These are phyloP conservation scores for Leccinum angustisporum DNA, from an alignment of 1,284 basidiomycete genomes.

Conservation along the genomic window DNA sequence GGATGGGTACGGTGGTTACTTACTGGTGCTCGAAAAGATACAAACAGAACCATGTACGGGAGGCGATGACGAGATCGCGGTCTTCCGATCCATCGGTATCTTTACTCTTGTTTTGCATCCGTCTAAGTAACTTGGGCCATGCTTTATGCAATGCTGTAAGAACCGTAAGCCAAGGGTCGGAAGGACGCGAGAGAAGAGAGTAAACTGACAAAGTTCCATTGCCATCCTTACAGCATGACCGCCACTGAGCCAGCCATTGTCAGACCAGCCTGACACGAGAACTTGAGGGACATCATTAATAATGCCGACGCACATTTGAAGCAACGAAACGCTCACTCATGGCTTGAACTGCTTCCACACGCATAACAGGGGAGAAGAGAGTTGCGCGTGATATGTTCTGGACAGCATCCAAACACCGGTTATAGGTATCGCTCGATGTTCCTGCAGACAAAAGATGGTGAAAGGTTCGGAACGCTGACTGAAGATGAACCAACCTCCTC, in stretches of 20 bases:
- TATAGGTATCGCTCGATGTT: constrained; percentile 64
- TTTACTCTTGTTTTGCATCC: constrained; percentile 70
- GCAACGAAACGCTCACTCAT: constrained; percentile 64
- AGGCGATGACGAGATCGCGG: constrained; percentile 73
- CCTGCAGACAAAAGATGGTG: constrained; percentile 36
- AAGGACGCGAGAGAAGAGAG: constrained; percentile 8
- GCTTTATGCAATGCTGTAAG: constrained; percentile 80
- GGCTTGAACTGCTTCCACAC: constrained; percentile 84
- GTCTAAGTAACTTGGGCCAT: constrained; percentile 78
- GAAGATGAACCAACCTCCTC: constrained; percentile 60
- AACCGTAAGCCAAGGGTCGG: constrained; percentile 8
- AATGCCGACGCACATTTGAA: neutral
- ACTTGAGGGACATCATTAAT: constrained; percentile 44
- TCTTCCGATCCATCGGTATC: constrained; percentile 62
- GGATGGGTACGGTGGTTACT: constrained; percentile 32
- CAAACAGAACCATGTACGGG: constrained; percentile 87
- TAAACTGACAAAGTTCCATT: constrained; percentile 74
- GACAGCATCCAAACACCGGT: constrained; percentile 75
- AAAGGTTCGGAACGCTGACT: neutral
- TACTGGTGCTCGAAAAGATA: constrained; percentile 93
- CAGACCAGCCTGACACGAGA: constrained; percentile 86
- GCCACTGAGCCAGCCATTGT: constrained; percentile 88
- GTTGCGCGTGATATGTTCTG: constrained; percentile 82
- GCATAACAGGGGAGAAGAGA: constrained; percentile 79
- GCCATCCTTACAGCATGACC: constrained; percentile 94